Evolutionary conservation across 371 early-diverging fungal genomes (phyloP).

Genomic region (Mucor velutinosus): DNA sequence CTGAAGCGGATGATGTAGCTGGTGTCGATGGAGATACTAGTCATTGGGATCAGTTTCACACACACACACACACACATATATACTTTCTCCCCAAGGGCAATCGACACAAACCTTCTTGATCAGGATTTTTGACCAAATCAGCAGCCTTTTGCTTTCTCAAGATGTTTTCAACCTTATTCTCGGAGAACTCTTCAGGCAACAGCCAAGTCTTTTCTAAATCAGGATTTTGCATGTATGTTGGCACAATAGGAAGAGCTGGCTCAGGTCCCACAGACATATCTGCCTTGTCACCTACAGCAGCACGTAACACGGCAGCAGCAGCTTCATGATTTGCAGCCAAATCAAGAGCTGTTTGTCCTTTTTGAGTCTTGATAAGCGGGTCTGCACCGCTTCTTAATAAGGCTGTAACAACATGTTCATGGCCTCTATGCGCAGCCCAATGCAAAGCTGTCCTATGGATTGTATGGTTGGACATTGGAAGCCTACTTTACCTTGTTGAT

Average conservation of each 20-base stretch:
- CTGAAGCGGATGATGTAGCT: background rate
- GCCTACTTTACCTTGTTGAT: background rate
- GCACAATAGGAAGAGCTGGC: conserved; percentile 56
- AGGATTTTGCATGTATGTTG: conserved; percentile 71
- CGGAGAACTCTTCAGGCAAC: conserved; percentile 67
- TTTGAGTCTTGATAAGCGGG: conserved; percentile 51
- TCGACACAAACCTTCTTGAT: background rate
- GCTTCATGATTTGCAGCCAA: conserved; percentile 54
- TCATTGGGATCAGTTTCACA: background rate
- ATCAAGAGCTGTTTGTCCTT: conserved; percentile 62
- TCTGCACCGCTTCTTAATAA: conserved; percentile 64
- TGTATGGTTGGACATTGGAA: background rate
- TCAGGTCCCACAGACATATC: conserved; percentile 30
- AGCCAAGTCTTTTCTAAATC: conserved; percentile 76
- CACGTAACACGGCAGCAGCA: conserved; percentile 41
- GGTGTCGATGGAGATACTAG: background rate
- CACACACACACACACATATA: too few relatives aligned
- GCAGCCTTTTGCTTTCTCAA: conserved; percentile 30
- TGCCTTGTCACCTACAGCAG: conserved; percentile 6
- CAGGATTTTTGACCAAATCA: conserved; percentile 8
- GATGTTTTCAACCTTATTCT: conserved; percentile 43
- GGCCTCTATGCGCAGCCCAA: conserved; percentile 71
- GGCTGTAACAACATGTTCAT: conserved; percentile 52
- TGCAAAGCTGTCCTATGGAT: conserved; percentile 68
- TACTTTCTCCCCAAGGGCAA: too few relatives aligned